Percentiles rank a stretch among this genome's conserved stretches.
These are phyloP conservation scores for Diutina sp. DNA, from an alignment of 1,139 yeast species.

Conservation along the genomic window DNA sequence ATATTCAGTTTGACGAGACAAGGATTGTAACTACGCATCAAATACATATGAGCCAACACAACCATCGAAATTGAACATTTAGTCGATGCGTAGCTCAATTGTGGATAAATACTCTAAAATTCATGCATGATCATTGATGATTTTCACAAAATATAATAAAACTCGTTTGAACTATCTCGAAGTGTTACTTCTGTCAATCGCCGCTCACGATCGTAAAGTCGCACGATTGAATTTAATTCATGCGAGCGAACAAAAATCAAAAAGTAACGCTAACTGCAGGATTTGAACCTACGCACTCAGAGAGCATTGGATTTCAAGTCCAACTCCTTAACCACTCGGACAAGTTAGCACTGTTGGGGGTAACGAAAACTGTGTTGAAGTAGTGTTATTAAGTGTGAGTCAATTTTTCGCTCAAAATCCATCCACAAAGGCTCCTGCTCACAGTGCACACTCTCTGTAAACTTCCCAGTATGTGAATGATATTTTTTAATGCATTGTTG, in stretches of 20 bases:
- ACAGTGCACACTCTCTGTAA: too few species aligned
- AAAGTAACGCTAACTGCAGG: slow-evolving; percentile 1
- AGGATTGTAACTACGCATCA: not conserved
- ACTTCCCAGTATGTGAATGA: too few species aligned
- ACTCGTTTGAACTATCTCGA: too few species aligned
- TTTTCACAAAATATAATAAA: too few species aligned
- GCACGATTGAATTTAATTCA: too few species aligned
- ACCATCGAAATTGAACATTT: too few species aligned
- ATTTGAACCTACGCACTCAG: not conserved
- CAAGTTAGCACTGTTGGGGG: not conserved
- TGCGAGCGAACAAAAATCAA: not conserved
- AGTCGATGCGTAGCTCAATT: not conserved
- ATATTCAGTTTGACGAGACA: too few species aligned
- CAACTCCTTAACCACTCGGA: slow-evolving; percentile 1
- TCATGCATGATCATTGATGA: too few species aligned
- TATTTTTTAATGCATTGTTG: too few species aligned
- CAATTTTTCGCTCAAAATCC: not conserved
- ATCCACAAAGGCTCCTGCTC: not conserved
- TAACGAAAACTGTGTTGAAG: not conserved
- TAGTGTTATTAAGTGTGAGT: not conserved
- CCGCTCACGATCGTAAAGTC: too few species aligned
- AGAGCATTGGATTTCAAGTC: slow-evolving; percentile 1
- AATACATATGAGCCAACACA: not conserved
- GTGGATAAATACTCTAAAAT: too few species aligned
- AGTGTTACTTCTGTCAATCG: too few species aligned